These are phyloP conservation scores for Acanthamoeba lenticulata DNA, from an alignment of 208 protist species.

Conservation along the genomic window DNA sequence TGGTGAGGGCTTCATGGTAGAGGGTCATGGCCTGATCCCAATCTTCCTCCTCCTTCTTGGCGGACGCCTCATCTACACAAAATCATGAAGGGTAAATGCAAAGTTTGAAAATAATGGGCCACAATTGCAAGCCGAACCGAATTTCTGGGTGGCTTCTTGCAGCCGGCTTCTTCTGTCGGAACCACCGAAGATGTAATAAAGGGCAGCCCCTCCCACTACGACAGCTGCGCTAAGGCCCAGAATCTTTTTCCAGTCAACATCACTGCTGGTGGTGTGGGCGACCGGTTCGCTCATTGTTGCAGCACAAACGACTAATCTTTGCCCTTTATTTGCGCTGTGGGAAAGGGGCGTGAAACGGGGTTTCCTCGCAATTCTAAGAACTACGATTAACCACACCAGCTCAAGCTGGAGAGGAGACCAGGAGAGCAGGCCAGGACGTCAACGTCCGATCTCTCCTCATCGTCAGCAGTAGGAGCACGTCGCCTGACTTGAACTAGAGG, in stretches of 20 bases:
- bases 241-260: slow-evolving; percentile 1
- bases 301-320: background rate
- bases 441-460: background rate
- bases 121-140: background rate
- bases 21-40: background rate
- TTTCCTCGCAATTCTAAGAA: too few species aligned
- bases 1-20: background rate
- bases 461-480: background rate
- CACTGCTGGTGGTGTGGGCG: background rate
- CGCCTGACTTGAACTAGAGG: too few species aligned
- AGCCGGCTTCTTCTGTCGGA: background rate
- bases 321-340: too few species aligned
- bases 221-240: background rate
- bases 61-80: background rate
- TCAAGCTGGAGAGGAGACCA: background rate
- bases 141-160: background rate
- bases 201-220: background rate
- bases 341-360: too few species aligned
- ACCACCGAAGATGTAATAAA: background rate
- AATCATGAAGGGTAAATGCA: background rate
- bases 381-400: background rate
- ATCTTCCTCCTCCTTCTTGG: slow-evolving; percentile 30
- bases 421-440: background rate
- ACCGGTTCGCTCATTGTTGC: background rate
- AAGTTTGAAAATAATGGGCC: background rate